Conservation (phyloP, 139 green algal genomes). For the Eudorina sp. region DNA sequence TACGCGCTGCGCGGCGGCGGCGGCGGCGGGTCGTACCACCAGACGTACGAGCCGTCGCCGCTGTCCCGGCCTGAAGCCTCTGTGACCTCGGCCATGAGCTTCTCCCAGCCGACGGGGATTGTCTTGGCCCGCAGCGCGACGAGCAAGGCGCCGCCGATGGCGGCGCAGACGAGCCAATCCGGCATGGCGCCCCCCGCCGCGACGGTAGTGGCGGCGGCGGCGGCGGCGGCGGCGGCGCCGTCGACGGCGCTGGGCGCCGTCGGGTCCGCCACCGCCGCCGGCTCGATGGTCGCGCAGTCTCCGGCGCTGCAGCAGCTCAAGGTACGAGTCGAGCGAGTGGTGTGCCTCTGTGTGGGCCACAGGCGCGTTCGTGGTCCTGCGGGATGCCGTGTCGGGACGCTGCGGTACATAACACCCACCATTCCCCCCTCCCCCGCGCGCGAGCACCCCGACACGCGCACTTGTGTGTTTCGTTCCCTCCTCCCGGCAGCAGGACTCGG, state of each 20-base stretch:
- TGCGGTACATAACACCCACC: neutral
- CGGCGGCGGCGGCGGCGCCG: neutral
- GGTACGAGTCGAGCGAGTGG: neutral
- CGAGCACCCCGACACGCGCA: neutral
- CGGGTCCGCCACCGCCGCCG: too few relatives aligned
- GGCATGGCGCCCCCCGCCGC: neutral
- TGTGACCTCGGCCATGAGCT: neutral
- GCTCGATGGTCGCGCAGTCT: neutral
- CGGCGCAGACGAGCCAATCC: neutral
- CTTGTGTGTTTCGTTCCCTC: neutral
- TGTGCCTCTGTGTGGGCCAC: neutral
- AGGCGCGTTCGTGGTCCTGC: neutral
- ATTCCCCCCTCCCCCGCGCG: neutral
- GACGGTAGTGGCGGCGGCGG: neutral
- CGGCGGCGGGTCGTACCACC: neutral
- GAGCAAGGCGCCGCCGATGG: neutral
- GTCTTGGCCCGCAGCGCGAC: conserved; percentile 14
- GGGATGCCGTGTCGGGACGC: neutral
- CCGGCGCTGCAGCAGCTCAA: neutral
- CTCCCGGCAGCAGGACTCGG: neutral
- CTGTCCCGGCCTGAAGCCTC: neutral
- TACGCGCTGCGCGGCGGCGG: neutral
- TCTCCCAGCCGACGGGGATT: neutral
- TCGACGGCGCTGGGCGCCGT: neutral
- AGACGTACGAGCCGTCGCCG: neutral